These are phyloP conservation scores for Lactarius trivialis DNA, from an alignment of 768 basidiomycete species.

Conservation along the genomic window DNA sequence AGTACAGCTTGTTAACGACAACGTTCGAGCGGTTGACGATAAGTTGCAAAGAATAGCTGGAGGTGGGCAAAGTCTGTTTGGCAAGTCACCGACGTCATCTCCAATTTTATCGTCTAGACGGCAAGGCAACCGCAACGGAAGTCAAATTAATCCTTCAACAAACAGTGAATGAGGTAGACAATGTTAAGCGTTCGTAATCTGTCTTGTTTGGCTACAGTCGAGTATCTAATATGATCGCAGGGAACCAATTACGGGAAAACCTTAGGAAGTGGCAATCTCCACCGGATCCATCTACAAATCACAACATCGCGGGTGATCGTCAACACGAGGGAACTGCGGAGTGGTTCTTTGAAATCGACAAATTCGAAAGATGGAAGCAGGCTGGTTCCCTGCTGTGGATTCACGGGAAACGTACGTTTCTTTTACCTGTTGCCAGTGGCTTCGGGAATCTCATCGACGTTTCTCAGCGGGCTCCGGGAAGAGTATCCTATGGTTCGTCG, in stretches of 20 bases:
- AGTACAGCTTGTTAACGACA: neutral
- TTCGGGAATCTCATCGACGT: neutral
- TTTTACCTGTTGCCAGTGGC: neutral
- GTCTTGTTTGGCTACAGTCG: neutral
- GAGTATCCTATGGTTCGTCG: too few species aligned
- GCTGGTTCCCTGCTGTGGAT: neutral
- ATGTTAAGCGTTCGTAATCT: neutral
- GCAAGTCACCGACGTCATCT: neutral
- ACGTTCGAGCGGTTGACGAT: neutral
- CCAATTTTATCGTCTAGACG: neutral
- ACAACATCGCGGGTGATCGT: neutral
- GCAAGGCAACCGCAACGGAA: neutral
- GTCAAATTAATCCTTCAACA: too few species aligned
- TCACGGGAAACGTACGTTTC: neutral
- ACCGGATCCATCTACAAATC: too few species aligned
- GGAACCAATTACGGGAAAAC: neutral
- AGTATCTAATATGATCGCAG: neutral
- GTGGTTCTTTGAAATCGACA: neutral
- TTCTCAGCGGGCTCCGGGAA: too few species aligned
- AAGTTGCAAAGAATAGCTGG: neutral
- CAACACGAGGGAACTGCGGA: neutral
- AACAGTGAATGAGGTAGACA: too few species aligned
- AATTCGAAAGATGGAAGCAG: neutral
- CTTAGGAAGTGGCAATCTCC: too few species aligned
- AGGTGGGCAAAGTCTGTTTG: neutral